Evolutionary conservation across 2,329 filamentous ascomycete genomes (phyloP).

Genomic region (Penicillium sp.): DNA sequence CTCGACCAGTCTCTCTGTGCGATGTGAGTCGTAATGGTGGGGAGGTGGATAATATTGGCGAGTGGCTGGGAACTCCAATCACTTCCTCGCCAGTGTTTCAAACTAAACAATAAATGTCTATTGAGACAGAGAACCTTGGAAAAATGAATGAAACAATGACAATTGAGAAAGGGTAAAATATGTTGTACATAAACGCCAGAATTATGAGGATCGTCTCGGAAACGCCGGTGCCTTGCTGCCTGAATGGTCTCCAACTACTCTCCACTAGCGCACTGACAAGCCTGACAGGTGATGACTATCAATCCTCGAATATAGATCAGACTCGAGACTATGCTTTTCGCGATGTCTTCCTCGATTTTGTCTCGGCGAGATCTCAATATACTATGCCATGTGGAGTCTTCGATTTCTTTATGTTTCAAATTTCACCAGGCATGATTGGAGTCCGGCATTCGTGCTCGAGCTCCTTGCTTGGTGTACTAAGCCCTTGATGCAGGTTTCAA

Average conservation of each 20-base stretch:
- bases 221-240: background rate
- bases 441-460: conserved; percentile 1
- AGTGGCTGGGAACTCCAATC: conserved; percentile 5
- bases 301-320: background rate
- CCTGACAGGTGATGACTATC: background rate
- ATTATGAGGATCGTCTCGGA: too few relatives aligned
- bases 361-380: background rate
- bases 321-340: too few relatives aligned
- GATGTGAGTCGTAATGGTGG: conserved; percentile 6
- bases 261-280: background rate
- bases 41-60: conserved; percentile 3
- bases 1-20: conserved; percentile 1
- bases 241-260: background rate
- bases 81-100: background rate
- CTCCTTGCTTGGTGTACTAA: conserved; percentile 10
- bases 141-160: background rate
- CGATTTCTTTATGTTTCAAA: background rate
- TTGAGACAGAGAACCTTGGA: background rate
- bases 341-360: background rate
- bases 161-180: background rate
- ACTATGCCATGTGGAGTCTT: background rate
- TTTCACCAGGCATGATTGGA: background rate
- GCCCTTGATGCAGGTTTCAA: conserved; percentile 13
- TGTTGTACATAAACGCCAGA: too few relatives aligned
- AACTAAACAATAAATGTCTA: background rate